phyloP scores from a whole-genome alignment of 2,329 filamentous ascomycete species.

The Trichoderma harzianum region DNA sequence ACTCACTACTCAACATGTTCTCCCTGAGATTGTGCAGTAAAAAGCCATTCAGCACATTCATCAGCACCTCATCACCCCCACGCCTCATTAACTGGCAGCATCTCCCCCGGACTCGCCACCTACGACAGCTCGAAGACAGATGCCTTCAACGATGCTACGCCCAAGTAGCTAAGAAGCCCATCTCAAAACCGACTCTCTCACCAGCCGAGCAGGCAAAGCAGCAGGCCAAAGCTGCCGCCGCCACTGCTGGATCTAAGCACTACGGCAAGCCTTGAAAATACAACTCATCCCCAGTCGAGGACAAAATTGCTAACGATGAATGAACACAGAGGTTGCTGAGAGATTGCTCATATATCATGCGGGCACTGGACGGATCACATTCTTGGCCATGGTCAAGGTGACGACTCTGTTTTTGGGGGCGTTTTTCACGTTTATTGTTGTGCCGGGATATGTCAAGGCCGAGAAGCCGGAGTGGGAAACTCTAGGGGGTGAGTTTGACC shows the following conservation, averaged over 20 bases:
- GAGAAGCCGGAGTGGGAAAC: conserved; percentile 37
- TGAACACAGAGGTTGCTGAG: conserved; percentile 48
- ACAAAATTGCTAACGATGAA: neutral
- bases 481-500: conserved; percentile 36
- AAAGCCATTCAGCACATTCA: neutral
- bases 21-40: neutral
- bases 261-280: conserved; percentile 19
- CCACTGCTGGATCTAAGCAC: conserved; percentile 22
- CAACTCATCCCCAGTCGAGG: neutral
- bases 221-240: conserved; percentile 28
- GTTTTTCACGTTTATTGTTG: conserved; percentile 62
- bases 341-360: conserved; percentile 71
- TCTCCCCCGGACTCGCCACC: neutral
- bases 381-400: conserved; percentile 68
- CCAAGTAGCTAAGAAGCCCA: conserved; percentile 14
- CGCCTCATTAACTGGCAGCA: neutral
- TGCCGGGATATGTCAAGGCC: conserved; percentile 53
- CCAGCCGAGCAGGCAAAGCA: conserved; percentile 27
- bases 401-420: conserved; percentile 66
- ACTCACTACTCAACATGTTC: conserved; percentile 8
- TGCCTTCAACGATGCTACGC: conserved; percentile 28
- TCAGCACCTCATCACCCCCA: neutral
- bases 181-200: conserved; percentile 15
- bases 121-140: conserved; percentile 22
- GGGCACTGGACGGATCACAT: conserved; percentile 63